Evolutionary conservation across 1,284 basidiomycete species (phyloP).

Genomic region (Trametes versicolor): DNA sequence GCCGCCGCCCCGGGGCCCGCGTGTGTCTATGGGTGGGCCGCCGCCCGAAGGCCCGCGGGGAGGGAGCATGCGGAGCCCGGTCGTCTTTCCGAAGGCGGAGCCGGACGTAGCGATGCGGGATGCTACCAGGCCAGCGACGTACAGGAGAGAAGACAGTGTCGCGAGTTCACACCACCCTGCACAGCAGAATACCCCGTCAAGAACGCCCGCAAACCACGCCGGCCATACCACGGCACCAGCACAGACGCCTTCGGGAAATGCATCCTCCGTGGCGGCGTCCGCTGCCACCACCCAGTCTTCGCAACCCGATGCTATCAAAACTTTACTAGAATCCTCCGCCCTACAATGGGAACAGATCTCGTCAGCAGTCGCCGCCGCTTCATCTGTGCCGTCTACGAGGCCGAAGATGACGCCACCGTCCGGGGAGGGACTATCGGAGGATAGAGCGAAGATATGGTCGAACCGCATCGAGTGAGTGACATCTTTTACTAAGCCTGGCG

Average conservation of each 20-base stretch:
- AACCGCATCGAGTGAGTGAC: slow-evolving; percentile 33
- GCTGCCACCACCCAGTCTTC: not conserved
- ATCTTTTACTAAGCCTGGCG: not conserved
- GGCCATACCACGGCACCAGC: not conserved
- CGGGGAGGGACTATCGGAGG: slow-evolving; percentile 17
- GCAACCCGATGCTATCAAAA: slow-evolving; percentile 21
- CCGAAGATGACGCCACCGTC: slow-evolving; percentile 9
- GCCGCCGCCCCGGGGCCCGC: slow-evolving; percentile 16
- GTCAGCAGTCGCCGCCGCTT: slow-evolving; percentile 27
- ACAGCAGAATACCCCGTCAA: slow-evolving; percentile 18
- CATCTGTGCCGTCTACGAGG: slow-evolving; percentile 17
- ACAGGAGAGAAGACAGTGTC: slow-evolving; percentile 28
- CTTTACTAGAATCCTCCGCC: slow-evolving; percentile 23
- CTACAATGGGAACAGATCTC: slow-evolving; percentile 32
- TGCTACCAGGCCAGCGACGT: not conserved
- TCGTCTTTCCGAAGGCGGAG: slow-evolving; percentile 27
- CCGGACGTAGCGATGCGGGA: slow-evolving; percentile 29
- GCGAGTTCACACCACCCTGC: slow-evolving; percentile 25
- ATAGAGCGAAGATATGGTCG: slow-evolving; percentile 31
- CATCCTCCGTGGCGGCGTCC: slow-evolving; percentile 2
- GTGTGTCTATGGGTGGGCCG: slow-evolving; percentile 9
- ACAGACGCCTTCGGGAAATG: not conserved
- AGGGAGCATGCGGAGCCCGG: slow-evolving; percentile 11
- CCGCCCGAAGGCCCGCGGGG: slow-evolving; percentile 20
- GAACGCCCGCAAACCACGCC: not conserved